These are phyloP conservation scores for Candolleomyces aberdarensis DNA, from an alignment of 768 basidiomycete species.

Conservation along the genomic window DNA sequence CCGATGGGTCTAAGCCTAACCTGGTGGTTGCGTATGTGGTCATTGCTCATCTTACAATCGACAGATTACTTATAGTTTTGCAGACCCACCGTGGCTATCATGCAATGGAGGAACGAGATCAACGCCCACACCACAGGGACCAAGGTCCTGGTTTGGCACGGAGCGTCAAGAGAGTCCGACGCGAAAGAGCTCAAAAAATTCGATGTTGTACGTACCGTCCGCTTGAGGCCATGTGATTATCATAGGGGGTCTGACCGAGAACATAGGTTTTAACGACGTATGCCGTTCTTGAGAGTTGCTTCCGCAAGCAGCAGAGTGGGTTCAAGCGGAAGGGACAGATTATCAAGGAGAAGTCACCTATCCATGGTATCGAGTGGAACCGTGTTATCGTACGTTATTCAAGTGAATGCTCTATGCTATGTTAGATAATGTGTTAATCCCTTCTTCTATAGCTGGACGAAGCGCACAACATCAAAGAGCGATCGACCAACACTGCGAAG, in stretches of 20 bases:
- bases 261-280: constrained; percentile 78
- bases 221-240: background rate
- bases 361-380: constrained; percentile 86
- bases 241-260: background rate
- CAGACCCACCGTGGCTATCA: constrained; percentile 54
- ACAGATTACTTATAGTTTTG: background rate
- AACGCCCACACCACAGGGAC: constrained; percentile 78
- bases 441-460: constrained; percentile 68
- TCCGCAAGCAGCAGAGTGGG: constrained; percentile 89
- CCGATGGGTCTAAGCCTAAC: constrained; percentile 76
- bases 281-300: constrained; percentile 84
- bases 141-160: constrained; percentile 93
- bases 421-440: background rate
- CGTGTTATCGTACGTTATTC: constrained; percentile 59
- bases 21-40: constrained; percentile 84
- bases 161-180: constrained; percentile 66
- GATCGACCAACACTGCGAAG: constrained; percentile 92
- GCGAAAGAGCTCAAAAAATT: constrained; percentile 70
- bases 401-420: background rate
- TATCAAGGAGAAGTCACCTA: constrained; percentile 82
- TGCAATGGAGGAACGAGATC: constrained; percentile 95
- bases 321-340: constrained; percentile 84
- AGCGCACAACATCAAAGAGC: constrained; percentile 98
- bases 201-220: constrained; percentile 65
- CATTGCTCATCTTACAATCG: constrained; percentile 41